phyloP scores from a whole-genome alignment of 495 filamentous ascomycete species.

The Xylaria telfairii region DNA sequence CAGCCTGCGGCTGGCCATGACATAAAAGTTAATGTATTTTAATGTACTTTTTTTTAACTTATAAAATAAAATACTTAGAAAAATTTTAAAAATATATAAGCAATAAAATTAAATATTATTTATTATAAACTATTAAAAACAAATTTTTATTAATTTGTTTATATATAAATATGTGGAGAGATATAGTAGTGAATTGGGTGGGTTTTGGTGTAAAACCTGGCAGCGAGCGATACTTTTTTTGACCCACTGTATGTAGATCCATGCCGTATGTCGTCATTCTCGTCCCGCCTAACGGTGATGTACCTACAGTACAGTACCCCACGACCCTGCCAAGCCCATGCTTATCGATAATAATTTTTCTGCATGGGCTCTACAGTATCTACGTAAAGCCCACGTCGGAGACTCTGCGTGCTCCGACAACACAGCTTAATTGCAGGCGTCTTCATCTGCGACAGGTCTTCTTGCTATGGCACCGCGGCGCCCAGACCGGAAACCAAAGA shows the following conservation, averaged over 20 bases:
- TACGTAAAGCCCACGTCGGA: constrained; percentile 14
- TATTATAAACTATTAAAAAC: neutral
- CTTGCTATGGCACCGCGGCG: constrained; percentile 51
- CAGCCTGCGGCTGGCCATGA: too few species aligned
- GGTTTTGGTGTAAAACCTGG: neutral
- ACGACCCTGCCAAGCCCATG: constrained; percentile 9
- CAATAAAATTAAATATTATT: neutral
- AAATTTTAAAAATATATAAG: too few species aligned
- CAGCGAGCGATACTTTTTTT: neutral
- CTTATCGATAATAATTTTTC: constrained; percentile 32
- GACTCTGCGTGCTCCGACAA: neutral
- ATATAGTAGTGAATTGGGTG: neutral
- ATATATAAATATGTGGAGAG: neutral
- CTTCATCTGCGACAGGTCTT: constrained; percentile 14
- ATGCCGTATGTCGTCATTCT: constrained; percentile 5
- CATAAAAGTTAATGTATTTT: too few species aligned
- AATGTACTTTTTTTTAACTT: neutral
- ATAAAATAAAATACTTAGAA: too few species aligned
- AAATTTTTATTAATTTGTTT: neutral
- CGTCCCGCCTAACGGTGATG: constrained; percentile 12
- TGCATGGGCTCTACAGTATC: neutral
- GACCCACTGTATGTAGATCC: neutral
- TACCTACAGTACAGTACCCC: too few species aligned
- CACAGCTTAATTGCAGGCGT: neutral
- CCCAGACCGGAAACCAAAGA: constrained; percentile 48